A percentile compares a stretch with the other conserved stretches of the same genome.
phyloP scores from a whole-genome alignment of 1,284 basidiomycete genomes.

The Golubevia sp. region DNA sequence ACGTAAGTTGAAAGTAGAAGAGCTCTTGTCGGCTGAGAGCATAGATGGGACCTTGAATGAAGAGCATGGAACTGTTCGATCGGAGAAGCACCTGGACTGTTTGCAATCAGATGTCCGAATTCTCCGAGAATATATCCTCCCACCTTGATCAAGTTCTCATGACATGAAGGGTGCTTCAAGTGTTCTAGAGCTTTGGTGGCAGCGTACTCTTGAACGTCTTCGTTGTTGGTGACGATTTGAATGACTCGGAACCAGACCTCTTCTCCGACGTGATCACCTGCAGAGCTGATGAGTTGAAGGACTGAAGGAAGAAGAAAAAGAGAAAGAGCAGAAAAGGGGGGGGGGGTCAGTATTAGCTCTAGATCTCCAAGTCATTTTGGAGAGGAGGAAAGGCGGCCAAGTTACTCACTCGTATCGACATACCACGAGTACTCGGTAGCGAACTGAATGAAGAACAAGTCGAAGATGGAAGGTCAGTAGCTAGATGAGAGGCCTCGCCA shows the following conservation, averaged over 20 bases:
- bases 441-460: conserved; percentile 12
- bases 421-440: conserved; percentile 57
- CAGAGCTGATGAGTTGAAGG: conserved; percentile 47
- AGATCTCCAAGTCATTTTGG: not conserved
- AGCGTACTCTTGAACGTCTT: conserved; percentile 56
- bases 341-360: too few relatives aligned
- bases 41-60: conserved; percentile 49
- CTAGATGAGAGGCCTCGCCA: too few relatives aligned
- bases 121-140: conserved; percentile 57
- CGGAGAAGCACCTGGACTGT: conserved; percentile 41
- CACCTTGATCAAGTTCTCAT: conserved; percentile 57
- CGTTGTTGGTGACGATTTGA: conserved; percentile 55
- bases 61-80: conserved; percentile 56
- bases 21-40: conserved; percentile 48
- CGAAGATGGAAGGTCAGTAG: not conserved
- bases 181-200: conserved; percentile 44
- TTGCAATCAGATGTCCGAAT: conserved; percentile 52
- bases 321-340: too few relatives aligned
- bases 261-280: conserved; percentile 53
- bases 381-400: not conserved
- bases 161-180: conserved; percentile 43
- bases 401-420: conserved; percentile 43
- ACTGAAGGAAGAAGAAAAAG: conserved; percentile 4
- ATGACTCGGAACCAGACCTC: conserved; percentile 54
- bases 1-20: conserved; percentile 56